Evolutionary conservation across 2,329 filamentous ascomycete genomes (phyloP).

Genomic region (Xylariaceae sp.): DNA sequence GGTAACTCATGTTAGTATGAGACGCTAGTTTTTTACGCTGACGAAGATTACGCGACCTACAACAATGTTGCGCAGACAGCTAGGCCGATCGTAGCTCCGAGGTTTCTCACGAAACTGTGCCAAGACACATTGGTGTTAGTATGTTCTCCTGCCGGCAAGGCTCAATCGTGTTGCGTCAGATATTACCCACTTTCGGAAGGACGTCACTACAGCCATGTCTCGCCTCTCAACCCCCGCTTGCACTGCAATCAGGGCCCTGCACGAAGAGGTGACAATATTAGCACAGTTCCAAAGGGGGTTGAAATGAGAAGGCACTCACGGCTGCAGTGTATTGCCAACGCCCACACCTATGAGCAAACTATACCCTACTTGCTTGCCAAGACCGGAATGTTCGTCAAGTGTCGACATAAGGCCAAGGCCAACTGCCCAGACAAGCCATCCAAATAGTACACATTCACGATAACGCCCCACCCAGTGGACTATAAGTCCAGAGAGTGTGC

Average conservation of each 20-base stretch:
- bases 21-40: neutral
- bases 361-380: constrained; percentile 54
- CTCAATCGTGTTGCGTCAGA: neutral
- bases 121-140: neutral
- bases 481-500: constrained; percentile 48
- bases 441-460: constrained; percentile 50
- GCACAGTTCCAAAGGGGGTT: constrained; percentile 7
- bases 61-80: constrained; percentile 38
- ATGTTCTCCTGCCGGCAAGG: neutral
- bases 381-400: constrained; percentile 41
- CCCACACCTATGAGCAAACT: constrained; percentile 48
- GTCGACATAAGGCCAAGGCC: constrained; percentile 52
- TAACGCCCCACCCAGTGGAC: constrained; percentile 52
- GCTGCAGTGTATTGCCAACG: constrained; percentile 50
- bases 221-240: constrained; percentile 51
- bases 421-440: constrained; percentile 49
- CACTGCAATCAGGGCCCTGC: constrained; percentile 46
- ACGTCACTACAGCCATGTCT: constrained; percentile 43
- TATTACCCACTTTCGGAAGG: constrained; percentile 37
- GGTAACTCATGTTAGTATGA: neutral
- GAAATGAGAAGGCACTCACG: constrained; percentile 31
- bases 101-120: constrained; percentile 36
- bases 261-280: neutral
- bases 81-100: constrained; percentile 37
- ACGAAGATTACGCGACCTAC: constrained; percentile 20